Evolutionary conservation across 208 protist genomes (phyloP), one percentile per base, ranked within the genome.

Genomic region (Crithidia fasciculata): DNA sequence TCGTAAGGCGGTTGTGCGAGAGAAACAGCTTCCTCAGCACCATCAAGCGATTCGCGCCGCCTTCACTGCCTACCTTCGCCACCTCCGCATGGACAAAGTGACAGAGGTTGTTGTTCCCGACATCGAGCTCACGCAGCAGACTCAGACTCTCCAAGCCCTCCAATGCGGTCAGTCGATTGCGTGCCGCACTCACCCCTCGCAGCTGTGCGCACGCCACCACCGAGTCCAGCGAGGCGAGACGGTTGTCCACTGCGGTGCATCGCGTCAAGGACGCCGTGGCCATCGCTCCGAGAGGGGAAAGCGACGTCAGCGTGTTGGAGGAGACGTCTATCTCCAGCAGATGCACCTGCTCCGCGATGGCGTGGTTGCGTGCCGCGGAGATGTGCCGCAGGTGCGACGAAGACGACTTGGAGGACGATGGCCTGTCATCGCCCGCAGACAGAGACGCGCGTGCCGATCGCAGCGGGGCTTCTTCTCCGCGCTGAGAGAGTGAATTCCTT

Each of bases 1-100:
- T 19, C 12, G 28, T 6, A 39, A 93, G 69, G n/a, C 58, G 60
- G 60, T 93, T 95, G 69, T 87, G 66, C 10, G 92, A 95, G 5
- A 88, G 53, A 63, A 82, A 93, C 28, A 97, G 66, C 55, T 81
- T 81, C 40, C 82, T 77, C 36, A 94, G 75, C 16, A 97, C 45
- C 19, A 55, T n/a, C 2, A 61, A 70, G 9, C 49, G 69, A 59
- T 37, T 40, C 5, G 43, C 62, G 0, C 45, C 52, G 37, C 57
- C 65, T 18, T 13, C 45, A 12, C 15, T 55, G 4, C 5, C 13
- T 41, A 3, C 47, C 44, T 15, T 44, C 12, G 18, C 28, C 7
- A 18, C 12, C 16, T 55, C 53, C 3, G 45, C 68, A 44, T 83
- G 28, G 28, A 28, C 75, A 13, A 87, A 44, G 13, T 39, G 63